Evolutionary conservation across 805 yeast genomes (phyloP).

Genomic region (Brettanomyces nanus): DNA sequence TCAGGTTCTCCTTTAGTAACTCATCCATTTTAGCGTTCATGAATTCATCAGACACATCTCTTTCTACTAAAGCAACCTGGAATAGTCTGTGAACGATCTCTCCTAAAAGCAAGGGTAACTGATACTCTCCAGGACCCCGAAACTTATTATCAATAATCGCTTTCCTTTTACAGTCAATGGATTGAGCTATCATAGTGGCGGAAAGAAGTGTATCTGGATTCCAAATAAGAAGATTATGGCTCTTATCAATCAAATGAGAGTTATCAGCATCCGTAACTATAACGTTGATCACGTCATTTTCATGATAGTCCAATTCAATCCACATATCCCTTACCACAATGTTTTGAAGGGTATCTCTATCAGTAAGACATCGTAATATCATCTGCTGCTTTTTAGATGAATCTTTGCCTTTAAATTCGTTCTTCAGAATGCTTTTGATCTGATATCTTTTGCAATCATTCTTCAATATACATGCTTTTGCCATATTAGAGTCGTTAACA

Average conservation of each 20-base stretch:
- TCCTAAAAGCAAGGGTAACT: constrained; percentile 70
- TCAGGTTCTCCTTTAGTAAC: constrained; percentile 17
- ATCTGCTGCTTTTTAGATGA: constrained; percentile 35
- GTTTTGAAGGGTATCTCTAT: constrained; percentile 25
- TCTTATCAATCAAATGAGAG: constrained; percentile 43
- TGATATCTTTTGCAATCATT: constrained; percentile 42
- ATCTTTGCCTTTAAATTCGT: constrained; percentile 23
- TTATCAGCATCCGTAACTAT: constrained; percentile 36
- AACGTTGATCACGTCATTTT: constrained; percentile 56
- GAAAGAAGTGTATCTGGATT: constrained; percentile 79
- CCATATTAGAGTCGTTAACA: constrained; percentile 14
- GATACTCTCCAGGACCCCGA: constrained; percentile 54
- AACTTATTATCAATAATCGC: constrained; percentile 54
- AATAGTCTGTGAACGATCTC: constrained; percentile 72
- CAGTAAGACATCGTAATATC: constrained; percentile 44
- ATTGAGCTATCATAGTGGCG: constrained; percentile 74
- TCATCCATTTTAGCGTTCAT: constrained; percentile 28
- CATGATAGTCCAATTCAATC: constrained; percentile 38
- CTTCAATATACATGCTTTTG: constrained; percentile 38
- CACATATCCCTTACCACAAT: constrained; percentile 58
- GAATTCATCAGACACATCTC: constrained; percentile 29
- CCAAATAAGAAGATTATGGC: constrained; percentile 59
- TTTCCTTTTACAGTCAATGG: constrained; percentile 64
- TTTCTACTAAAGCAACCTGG: constrained; percentile 42
- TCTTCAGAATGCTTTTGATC: constrained; percentile 27